phyloP scores from a whole-genome alignment of 176 grass and related monocot genomes.

The Oryza glumipatula region DNA sequence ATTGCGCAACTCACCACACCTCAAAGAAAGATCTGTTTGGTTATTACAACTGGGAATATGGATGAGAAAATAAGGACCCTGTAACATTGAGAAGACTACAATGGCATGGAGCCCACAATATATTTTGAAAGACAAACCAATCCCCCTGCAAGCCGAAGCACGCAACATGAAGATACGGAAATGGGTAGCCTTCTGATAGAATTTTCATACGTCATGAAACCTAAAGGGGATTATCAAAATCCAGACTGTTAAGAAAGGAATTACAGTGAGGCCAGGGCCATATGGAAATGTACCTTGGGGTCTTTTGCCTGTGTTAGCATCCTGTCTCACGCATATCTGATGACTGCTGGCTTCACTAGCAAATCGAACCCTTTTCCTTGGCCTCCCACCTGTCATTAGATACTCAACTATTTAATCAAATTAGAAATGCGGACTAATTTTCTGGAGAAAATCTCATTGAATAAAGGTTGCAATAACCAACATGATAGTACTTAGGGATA shows the following conservation, averaged over 20 bases:
- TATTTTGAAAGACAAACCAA: background rate
- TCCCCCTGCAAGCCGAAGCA: background rate
- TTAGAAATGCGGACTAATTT: background rate
- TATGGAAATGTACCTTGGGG: conserved; percentile 21
- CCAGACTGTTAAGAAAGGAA: background rate
- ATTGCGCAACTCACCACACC: background rate
- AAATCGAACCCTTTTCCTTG: conserved; percentile 67
- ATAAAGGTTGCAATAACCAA: conserved; percentile 17
- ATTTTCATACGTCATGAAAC: background rate
- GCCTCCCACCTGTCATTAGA: conserved; percentile 57
- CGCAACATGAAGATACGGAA: background rate
- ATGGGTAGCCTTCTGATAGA: background rate
- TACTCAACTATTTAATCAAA: conserved; percentile 35
- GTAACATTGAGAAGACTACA: background rate
- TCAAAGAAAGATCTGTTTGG: background rate
- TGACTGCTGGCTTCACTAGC: conserved; percentile 49
- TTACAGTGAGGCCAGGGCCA: conserved; percentile 10
- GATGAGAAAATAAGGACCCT: conserved; percentile 4
- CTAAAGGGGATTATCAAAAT: background rate
- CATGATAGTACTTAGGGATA: background rate
- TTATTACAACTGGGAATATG: conserved; percentile 27
- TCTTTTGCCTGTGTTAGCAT: conserved; percentile 30
- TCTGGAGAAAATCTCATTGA: background rate
- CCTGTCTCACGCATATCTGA: conserved; percentile 3
- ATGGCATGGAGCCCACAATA: background rate